These are phyloP conservation scores for Uncinocarpus reesii DNA, from an alignment of 2,329 filamentous ascomycete species.

Conservation along the genomic window DNA sequence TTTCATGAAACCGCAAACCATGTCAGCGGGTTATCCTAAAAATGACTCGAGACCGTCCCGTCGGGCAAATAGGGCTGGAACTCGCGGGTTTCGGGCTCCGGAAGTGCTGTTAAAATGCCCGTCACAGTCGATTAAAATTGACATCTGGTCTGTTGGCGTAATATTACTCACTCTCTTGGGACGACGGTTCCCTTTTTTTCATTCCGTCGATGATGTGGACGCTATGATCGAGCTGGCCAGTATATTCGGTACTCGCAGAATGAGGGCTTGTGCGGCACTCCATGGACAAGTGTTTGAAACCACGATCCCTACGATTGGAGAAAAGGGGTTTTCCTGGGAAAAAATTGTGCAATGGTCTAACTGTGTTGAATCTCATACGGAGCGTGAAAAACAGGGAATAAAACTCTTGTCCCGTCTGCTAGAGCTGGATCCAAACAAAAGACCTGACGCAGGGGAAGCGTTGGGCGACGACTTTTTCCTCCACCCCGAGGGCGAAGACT, in stretches of 20 bases:
- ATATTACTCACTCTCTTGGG: conserved; percentile 91
- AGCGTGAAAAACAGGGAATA: conserved; percentile 40
- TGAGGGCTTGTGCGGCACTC: conserved; percentile 70
- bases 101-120: conserved; percentile 97
- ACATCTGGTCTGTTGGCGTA: conserved; percentile 96
- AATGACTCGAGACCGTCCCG: conserved; percentile 78
- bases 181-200: conserved; percentile 93
- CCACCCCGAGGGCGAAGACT: conserved; percentile 26
- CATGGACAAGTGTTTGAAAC: conserved; percentile 91
- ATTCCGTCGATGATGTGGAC: conserved; percentile 95
- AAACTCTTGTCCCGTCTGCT: conserved; percentile 34
- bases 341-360: conserved; percentile 96
- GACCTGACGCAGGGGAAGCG: conserved; percentile 36
- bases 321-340: conserved; percentile 74
- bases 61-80: conserved; percentile 87
- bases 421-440: conserved; percentile 36
- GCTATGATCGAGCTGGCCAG: conserved; percentile 95
- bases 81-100: conserved; percentile 86
- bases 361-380: conserved; percentile 53
- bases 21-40: conserved; percentile 67
- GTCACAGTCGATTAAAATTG: conserved; percentile 83
- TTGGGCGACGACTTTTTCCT: conserved; percentile 39
- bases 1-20: conserved; percentile 47
- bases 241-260: conserved; percentile 76
- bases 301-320: conserved; percentile 79